phyloP scores from a whole-genome alignment of 805 yeast species.

The Kuraishia borneana region DNA sequence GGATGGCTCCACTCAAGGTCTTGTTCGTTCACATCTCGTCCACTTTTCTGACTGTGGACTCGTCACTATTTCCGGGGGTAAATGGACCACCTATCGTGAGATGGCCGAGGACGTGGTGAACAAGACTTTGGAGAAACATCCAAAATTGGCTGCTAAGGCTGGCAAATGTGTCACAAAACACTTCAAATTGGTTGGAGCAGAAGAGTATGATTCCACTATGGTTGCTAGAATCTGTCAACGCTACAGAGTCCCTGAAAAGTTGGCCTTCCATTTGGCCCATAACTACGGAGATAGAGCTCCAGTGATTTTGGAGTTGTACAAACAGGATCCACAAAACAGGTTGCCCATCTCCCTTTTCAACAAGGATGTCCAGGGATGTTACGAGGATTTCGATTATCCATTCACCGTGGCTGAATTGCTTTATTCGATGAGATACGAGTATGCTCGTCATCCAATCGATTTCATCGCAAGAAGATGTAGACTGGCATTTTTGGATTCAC shows the following conservation, averaged over 20 bases:
- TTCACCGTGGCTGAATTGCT: slow-evolving; percentile 85
- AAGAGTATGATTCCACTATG: slow-evolving; percentile 62
- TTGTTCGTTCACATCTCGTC: slow-evolving; percentile 83
- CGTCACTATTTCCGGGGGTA: slow-evolving; percentile 90
- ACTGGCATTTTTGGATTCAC: slow-evolving; percentile 82
- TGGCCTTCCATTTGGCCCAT: slow-evolving; percentile 72
- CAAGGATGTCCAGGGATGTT: slow-evolving; percentile 16
- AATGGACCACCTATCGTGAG: slow-evolving; percentile 97
- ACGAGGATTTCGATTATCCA: slow-evolving; percentile 58
- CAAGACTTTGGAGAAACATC: slow-evolving; percentile 42
- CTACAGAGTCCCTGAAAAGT: slow-evolving; percentile 56
- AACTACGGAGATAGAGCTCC: slow-evolving; percentile 91
- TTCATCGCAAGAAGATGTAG: slow-evolving; percentile 90
- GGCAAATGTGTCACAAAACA: slow-evolving; percentile 41
- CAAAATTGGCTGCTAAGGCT: slow-evolving; percentile 18
- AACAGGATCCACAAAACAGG: slow-evolving; percentile 39
- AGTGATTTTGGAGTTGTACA: slow-evolving; percentile 49
- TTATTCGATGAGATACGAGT: slow-evolving; percentile 74
- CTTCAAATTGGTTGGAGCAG: slow-evolving; percentile 67
- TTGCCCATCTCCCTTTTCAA: slow-evolving; percentile 48
- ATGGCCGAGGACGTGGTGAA: slow-evolving; percentile 94
- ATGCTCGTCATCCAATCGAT: slow-evolving; percentile 79
- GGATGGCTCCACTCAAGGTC: slow-evolving; percentile 59
- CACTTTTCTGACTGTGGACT: slow-evolving; percentile 59
- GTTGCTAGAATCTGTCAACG: slow-evolving; percentile 73